Percentiles rank a stretch among this genome's conserved stretches.
Evolutionary conservation across 352 stramenopile species (phyloP).

Genomic region (Thraustotheca clavata): DNA sequence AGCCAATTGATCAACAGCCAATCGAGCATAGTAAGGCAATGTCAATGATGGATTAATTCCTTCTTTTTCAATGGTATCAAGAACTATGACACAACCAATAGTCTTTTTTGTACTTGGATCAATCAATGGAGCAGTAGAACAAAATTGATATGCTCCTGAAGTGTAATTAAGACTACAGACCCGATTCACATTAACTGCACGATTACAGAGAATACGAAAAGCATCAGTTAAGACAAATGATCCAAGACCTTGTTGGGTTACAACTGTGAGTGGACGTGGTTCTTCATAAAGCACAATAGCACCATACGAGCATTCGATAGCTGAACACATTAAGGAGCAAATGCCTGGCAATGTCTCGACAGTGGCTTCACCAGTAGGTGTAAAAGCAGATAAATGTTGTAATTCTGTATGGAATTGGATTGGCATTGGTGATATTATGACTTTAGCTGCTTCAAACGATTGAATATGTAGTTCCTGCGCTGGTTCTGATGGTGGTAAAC

Average conservation of each 20-base stretch:
- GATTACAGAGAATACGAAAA: slow-evolving; percentile 10
- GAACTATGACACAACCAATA: not conserved
- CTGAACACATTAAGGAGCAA: slow-evolving; percentile 1
- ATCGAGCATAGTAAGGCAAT: not conserved
- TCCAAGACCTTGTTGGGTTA: slow-evolving; percentile 8
- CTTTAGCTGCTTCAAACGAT: not conserved
- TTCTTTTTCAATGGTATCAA: not conserved
- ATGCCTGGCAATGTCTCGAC: not conserved
- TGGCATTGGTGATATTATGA: not conserved
- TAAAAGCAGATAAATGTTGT: not conserved
- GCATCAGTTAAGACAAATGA: not conserved
- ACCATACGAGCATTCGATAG: slow-evolving; percentile 8
- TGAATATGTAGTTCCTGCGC: not conserved
- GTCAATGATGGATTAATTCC: not conserved
- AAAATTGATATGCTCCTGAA: slow-evolving; percentile 8
- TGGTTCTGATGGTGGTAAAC: not conserved
- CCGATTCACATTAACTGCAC: not conserved
- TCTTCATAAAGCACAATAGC: slow-evolving; percentile 7
- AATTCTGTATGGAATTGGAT: not conserved
- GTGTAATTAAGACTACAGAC: slow-evolving; percentile 14
- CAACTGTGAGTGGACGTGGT: not conserved
- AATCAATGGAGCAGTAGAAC: slow-evolving; percentile 1
- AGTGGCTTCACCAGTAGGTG: not conserved
- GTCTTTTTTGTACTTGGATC: not conserved
- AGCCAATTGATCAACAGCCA: not conserved